Conservation (phyloP, 495 filamentous ascomycete genomes). For the Penicillium psychrofluorescens region DNA sequence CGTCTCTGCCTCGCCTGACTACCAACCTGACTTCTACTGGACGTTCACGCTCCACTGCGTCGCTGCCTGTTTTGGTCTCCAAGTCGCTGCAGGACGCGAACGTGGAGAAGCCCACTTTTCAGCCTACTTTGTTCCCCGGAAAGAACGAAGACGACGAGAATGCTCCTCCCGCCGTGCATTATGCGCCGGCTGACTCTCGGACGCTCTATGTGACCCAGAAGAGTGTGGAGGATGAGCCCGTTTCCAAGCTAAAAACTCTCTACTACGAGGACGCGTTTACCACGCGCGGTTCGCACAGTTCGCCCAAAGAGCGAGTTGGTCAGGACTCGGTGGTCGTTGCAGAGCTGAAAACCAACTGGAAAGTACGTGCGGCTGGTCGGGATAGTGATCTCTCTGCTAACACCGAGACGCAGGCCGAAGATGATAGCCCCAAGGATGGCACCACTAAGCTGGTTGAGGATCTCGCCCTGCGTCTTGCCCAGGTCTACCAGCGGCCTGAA, state of each 20-base stretch:
- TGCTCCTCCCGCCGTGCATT: slow-evolving; percentile 1
- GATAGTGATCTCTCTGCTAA: slow-evolving; percentile 1
- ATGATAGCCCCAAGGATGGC: slow-evolving; percentile 26
- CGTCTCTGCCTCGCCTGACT: slow-evolving; percentile 9
- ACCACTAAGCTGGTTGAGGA: slow-evolving; percentile 54
- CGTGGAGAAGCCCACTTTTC: neutral
- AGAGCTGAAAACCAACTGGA: slow-evolving; percentile 78
- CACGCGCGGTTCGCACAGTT: slow-evolving; percentile 40
- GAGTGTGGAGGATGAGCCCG: slow-evolving; percentile 12
- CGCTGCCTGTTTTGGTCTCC: slow-evolving; percentile 2
- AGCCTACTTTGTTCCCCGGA: slow-evolving; percentile 20
- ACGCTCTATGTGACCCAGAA: slow-evolving; percentile 4
- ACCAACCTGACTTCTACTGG: slow-evolving; percentile 3
- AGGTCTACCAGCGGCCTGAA: slow-evolving; percentile 64
- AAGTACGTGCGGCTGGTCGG: slow-evolving; percentile 43
- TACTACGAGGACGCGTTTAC: slow-evolving; percentile 58
- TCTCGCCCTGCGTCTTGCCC: slow-evolving; percentile 61
- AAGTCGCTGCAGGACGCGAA: neutral
- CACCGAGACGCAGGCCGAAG: too few relatives aligned
- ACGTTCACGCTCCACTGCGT: neutral
- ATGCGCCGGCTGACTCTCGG: slow-evolving; percentile 7
- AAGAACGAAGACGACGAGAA: slow-evolving; percentile 20
- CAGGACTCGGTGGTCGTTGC: slow-evolving; percentile 67
- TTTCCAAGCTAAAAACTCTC: slow-evolving; percentile 30
- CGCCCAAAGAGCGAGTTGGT: slow-evolving; percentile 49